Evolutionary conservation across 176 grass and related monocot species (phyloP).

Genomic region (Cymbopogon citratus): DNA sequence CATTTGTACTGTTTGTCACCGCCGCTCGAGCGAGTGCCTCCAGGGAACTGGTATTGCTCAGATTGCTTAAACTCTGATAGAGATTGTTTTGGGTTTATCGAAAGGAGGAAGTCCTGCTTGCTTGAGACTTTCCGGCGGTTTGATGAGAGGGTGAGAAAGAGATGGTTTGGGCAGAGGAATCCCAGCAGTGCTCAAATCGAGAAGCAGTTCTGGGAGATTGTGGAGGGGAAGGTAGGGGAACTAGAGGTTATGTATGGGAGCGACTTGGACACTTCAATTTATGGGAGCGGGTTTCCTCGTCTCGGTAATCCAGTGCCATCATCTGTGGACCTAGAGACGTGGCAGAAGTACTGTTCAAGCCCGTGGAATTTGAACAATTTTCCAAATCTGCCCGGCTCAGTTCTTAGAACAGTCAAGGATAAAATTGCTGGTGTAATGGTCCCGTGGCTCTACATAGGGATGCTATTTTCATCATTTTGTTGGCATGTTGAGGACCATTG

Average conservation of each 20-base stretch:
- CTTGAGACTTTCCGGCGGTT: conserved; percentile 57
- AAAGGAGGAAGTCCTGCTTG: conserved; percentile 58
- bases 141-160: conserved; percentile 68
- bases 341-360: conserved; percentile 58
- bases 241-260: conserved; percentile 93
- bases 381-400: conserved; percentile 77
- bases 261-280: conserved; percentile 89
- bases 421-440: conserved; percentile 95
- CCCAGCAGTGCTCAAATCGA: conserved; percentile 62
- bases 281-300: conserved; percentile 88
- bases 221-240: conserved; percentile 77
- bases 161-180: conserved; percentile 72
- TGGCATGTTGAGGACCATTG: conserved; percentile 96
- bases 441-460: conserved; percentile 94
- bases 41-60: conserved; percentile 85
- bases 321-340: conserved; percentile 38
- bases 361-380: conserved; percentile 98
- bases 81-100: conserved; percentile 70
- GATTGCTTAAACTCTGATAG: conserved; percentile 78
- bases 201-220: conserved; percentile 94
- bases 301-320: conserved; percentile 41
- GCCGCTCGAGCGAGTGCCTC: conserved; percentile 55
- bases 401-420: conserved; percentile 76
- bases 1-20: conserved; percentile 84
- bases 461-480: conserved; percentile 96